Percentiles rank a stretch among this genome's conserved stretches.
phyloP scores from a whole-genome alignment of 202 grass and related monocot genomes.

The Zoysia matrella region DNA sequence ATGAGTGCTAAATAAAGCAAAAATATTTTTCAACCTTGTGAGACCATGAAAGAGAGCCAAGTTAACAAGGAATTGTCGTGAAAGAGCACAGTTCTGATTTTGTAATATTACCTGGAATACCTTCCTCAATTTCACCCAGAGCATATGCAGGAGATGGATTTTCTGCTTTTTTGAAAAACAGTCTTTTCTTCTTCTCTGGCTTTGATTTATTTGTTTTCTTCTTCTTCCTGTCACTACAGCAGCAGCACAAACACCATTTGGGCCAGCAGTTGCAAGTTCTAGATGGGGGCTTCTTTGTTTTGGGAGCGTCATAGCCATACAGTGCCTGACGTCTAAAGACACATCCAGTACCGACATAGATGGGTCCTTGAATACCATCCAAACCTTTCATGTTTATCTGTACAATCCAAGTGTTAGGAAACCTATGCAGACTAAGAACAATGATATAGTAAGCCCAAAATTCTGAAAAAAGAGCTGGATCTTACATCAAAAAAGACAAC shows the following conservation, averaged over 20 bases:
- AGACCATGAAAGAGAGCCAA: not conserved
- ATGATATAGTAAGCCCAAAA: not conserved
- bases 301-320: slow-evolving; percentile 91
- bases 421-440: not conserved
- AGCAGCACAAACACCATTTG: slow-evolving; percentile 81
- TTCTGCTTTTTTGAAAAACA: slow-evolving; percentile 75
- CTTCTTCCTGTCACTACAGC: slow-evolving; percentile 66
- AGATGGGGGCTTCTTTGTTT: slow-evolving; percentile 87
- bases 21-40: too few species aligned
- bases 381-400: slow-evolving; percentile 99
- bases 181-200: slow-evolving; percentile 69
- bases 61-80: not conserved
- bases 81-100: not conserved
- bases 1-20: not conserved
- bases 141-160: slow-evolving; percentile 73
- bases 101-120: slow-evolving; percentile 47
- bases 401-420: slow-evolving; percentile 24
- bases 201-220: slow-evolving; percentile 81
- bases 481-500: slow-evolving; percentile 97
- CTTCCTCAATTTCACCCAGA: slow-evolving; percentile 71
- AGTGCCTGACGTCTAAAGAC: slow-evolving; percentile 85
- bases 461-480: not conserved
- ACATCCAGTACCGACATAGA: slow-evolving; percentile 91
- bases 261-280: slow-evolving; percentile 95
- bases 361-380: slow-evolving; percentile 97